Evolutionary conservation across 1,284 basidiomycete genomes (phyloP).

Genomic region (Irpex lacteus): DNA sequence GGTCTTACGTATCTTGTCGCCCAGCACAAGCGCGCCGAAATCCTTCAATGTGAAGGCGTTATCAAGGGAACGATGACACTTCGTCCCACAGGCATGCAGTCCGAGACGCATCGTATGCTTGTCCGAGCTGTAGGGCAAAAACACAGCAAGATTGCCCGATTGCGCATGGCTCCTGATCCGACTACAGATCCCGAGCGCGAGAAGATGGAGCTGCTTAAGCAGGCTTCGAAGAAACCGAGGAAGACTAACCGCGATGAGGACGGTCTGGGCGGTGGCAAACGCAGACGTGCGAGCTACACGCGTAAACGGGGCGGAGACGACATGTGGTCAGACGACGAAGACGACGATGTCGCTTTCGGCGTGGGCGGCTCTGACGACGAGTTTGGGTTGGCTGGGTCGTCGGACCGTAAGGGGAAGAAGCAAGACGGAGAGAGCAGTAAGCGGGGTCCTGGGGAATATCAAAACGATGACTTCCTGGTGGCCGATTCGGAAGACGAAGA

Average conservation of each 20-base stretch:
- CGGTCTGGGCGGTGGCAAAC: conserved; percentile 41
- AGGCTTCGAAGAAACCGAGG: conserved; percentile 57
- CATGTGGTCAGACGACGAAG: conserved; percentile 44
- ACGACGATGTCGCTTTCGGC: conserved; percentile 38
- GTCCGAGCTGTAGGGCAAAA: conserved; percentile 85
- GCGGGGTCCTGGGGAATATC: conserved; percentile 60
- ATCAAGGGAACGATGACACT: conserved; percentile 83
- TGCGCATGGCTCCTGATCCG: conserved; percentile 74
- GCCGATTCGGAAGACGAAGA: conserved; percentile 71
- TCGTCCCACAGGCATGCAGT: conserved; percentile 86
- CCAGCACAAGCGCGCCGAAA: conserved; percentile 82
- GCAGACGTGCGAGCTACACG: conserved; percentile 30
- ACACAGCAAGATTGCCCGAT: conserved; percentile 75
- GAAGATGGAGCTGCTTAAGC: conserved; percentile 65
- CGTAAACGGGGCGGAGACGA: conserved; percentile 34
- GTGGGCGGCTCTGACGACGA: conserved; percentile 59
- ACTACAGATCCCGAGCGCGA: conserved; percentile 71
- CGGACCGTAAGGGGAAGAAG: conserved; percentile 36
- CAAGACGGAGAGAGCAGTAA: conserved; percentile 41
- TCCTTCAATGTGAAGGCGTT: conserved; percentile 82
- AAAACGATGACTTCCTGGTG: conserved; percentile 81
- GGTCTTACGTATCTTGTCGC: conserved; percentile 87
- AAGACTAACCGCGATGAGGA: conserved; percentile 47
- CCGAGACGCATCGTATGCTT: conserved; percentile 84
- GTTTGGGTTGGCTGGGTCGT: conserved; percentile 29